phyloP scores from a whole-genome alignment of 1,139 yeast species.

The Arxiozyma heterogenica region DNA sequence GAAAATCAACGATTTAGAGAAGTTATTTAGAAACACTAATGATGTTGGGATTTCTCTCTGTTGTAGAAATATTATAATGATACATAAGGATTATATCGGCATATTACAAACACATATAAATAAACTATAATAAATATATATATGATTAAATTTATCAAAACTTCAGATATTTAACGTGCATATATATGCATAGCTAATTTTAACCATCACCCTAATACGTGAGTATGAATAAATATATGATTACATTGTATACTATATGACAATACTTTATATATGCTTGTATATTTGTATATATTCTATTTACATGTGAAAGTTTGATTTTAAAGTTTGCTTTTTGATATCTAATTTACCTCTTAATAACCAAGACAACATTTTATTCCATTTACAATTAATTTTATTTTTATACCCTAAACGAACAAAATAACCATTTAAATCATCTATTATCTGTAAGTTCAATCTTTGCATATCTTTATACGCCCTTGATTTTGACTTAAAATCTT shows the following conservation, averaged over 20 bases:
- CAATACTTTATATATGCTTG: neutral
- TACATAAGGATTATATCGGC: constrained; percentile 16
- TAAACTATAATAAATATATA: neutral
- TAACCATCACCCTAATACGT: neutral
- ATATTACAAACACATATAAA: neutral
- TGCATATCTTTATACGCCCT: neutral
- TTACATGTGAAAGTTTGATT: constrained; percentile 17
- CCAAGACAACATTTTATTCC: constrained; percentile 40
- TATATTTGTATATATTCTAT: neutral
- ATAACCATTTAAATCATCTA: constrained; percentile 61
- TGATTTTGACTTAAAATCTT: neutral
- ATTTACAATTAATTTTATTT: constrained; percentile 36
- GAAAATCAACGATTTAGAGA: constrained; percentile 9
- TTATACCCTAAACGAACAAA: constrained; percentile 43
- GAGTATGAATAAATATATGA: neutral
- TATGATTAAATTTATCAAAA: no score
- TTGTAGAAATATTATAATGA: constrained; percentile 9
- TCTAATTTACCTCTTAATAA: constrained; percentile 40
- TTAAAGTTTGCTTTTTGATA: constrained; percentile 13
- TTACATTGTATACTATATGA: neutral
- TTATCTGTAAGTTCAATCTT: constrained; percentile 32
- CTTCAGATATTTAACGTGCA: no score
- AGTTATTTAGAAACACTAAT: constrained; percentile 10
- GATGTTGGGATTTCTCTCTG: constrained; percentile 6
- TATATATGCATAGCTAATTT: neutral